phyloP scores from a whole-genome alignment of 495 filamentous ascomycete genomes.

The Daldinia loculata region DNA sequence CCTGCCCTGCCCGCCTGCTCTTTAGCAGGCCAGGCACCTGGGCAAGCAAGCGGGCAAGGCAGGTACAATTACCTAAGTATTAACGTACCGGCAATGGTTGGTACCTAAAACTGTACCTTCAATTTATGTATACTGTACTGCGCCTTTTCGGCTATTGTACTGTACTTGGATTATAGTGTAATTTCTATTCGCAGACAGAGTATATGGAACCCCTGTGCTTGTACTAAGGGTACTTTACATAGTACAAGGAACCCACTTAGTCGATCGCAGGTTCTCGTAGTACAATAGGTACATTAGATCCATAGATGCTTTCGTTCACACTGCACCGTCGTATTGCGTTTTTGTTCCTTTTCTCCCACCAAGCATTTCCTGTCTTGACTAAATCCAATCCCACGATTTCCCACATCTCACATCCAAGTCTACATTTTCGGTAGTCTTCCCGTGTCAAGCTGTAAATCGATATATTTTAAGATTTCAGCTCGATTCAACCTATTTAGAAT shows the following conservation, averaged over 20 bases:
- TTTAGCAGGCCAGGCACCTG: neutral
- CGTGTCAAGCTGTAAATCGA: slow-evolving; percentile 8
- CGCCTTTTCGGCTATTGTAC: slow-evolving; percentile 9
- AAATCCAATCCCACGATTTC: slow-evolving; percentile 38
- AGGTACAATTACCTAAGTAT: neutral
- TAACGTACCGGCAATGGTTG: neutral
- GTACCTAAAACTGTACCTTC: neutral
- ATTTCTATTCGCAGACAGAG: slow-evolving; percentile 22
- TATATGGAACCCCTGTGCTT: slow-evolving; percentile 18
- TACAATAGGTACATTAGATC: slow-evolving; percentile 16
- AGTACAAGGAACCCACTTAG: slow-evolving; percentile 33
- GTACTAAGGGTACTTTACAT: slow-evolving; percentile 24
- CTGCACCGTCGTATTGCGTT: slow-evolving; percentile 30
- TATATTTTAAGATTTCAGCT: slow-evolving; percentile 15
- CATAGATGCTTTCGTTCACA: slow-evolving; percentile 33
- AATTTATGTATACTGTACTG: neutral
- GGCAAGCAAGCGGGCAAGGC: neutral
- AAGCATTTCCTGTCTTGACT: slow-evolving; percentile 36
- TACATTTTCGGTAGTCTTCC: slow-evolving; percentile 12
- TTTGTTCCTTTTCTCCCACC: slow-evolving; percentile 40
- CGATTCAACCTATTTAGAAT: neutral
- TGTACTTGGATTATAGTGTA: slow-evolving; percentile 13
- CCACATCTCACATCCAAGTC: slow-evolving; percentile 16
- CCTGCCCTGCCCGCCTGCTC: neutral
- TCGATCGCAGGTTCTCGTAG: slow-evolving; percentile 12